Conservation (phyloP, 2,329 filamentous ascomycete species). For the Fusarium musae region DNA sequence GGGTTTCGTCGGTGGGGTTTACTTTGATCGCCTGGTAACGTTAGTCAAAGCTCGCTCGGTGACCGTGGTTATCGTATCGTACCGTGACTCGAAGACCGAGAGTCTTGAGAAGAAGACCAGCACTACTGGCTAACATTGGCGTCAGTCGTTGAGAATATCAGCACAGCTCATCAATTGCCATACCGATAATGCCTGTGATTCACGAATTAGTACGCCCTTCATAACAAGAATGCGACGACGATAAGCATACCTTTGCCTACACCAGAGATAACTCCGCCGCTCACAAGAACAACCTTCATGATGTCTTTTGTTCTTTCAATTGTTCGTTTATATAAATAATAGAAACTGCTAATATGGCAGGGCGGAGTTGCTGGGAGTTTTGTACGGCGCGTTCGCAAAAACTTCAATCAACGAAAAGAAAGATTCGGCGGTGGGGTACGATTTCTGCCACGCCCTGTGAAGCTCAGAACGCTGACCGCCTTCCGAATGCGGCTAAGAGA, state of each 20-base stretch:
- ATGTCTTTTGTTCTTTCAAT: constrained; percentile 1
- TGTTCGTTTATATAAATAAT: constrained; percentile 1
- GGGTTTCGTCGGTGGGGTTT: not conserved
- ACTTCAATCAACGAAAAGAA: constrained; percentile 17
- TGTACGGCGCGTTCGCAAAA: constrained; percentile 24
- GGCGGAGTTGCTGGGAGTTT: constrained; percentile 7
- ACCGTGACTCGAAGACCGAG: constrained; percentile 76
- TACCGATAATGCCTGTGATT: constrained; percentile 27
- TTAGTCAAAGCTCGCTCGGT: constrained; percentile 1
- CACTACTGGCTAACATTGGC: constrained; percentile 45
- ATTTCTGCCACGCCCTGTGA: constrained; percentile 22
- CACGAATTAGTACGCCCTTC: constrained; percentile 12
- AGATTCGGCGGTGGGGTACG: constrained; percentile 27
- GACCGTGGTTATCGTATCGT: not conserved
- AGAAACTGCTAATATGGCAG: constrained; percentile 7
- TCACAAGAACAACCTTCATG: constrained; percentile 38
- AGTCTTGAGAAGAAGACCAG: constrained; percentile 81
- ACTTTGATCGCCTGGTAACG: constrained; percentile 37
- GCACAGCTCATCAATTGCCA: not conserved
- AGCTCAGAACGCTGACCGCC: not conserved
- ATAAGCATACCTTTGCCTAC: constrained; percentile 31
- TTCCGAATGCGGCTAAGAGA: not conserved
- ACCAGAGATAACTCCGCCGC: constrained; percentile 36
- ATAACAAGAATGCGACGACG: not conserved
- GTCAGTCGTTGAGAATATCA: constrained; percentile 6